Conservation (phyloP, 2,329 filamentous ascomycete genomes). For the Plenodomus biglobosus region DNA sequence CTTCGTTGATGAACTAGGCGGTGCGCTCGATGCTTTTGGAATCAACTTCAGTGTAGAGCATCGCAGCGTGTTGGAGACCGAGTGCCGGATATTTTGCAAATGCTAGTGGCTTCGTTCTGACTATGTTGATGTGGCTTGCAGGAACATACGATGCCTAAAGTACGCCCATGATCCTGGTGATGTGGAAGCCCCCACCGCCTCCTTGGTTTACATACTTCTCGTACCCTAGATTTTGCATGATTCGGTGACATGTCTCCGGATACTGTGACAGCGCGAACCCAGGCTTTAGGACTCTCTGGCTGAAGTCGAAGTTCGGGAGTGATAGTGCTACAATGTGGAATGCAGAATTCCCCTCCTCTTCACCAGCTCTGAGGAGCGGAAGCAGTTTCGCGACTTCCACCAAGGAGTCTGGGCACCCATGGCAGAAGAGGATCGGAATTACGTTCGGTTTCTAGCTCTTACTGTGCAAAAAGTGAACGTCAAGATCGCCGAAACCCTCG, state of each 20-base stretch:
- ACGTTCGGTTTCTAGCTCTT: conserved; percentile 54
- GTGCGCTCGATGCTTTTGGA: conserved; percentile 55
- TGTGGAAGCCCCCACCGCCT: conserved; percentile 70
- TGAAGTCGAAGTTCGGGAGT: conserved; percentile 60
- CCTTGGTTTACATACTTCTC: conserved; percentile 59
- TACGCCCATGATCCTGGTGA: conserved; percentile 63
- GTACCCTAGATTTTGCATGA: conserved; percentile 71
- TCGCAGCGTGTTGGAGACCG: conserved; percentile 58
- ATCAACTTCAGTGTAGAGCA: conserved; percentile 57
- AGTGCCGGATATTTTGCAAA: conserved; percentile 57
- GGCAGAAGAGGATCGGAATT: conserved; percentile 67
- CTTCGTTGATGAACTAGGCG: conserved; percentile 60
- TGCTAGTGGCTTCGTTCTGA: conserved; percentile 45
- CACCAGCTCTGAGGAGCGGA: conserved; percentile 40
- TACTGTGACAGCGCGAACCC: conserved; percentile 64
- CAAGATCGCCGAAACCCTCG: conserved; percentile 60
- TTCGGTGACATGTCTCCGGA: conserved; percentile 64
- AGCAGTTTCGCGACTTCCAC: conserved; percentile 67
- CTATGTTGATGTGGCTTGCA: conserved; percentile 65
- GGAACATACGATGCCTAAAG: conserved; percentile 60
- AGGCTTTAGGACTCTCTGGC: conserved; percentile 51
- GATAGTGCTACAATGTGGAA: conserved; percentile 59
- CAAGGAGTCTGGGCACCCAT: conserved; percentile 72
- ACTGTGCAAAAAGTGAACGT: conserved; percentile 67
- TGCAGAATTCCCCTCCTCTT: conserved; percentile 45